phyloP scores from a whole-genome alignment of 2,329 filamentous ascomycete species.

The Drechslerella coelobrocha region DNA sequence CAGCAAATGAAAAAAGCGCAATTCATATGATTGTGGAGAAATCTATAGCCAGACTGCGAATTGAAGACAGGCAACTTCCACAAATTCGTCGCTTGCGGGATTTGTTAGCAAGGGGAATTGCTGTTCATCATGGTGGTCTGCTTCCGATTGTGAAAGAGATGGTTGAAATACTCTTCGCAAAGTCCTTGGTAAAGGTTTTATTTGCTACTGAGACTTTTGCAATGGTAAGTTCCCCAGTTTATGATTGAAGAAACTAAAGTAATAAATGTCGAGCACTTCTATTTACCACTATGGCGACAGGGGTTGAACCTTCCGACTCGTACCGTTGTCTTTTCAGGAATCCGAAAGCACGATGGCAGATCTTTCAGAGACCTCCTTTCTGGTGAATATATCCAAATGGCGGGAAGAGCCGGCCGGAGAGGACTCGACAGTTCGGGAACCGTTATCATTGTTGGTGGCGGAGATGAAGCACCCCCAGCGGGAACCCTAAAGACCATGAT shows the following conservation, averaged over 20 bases:
- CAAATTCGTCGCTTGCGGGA: slow-evolving; percentile 90
- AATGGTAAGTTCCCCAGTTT: slow-evolving; percentile 65
- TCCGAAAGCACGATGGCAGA: slow-evolving; percentile 93
- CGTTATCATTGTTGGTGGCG: slow-evolving; percentile 86
- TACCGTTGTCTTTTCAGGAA: slow-evolving; percentile 96
- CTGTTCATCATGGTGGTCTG: slow-evolving; percentile 93
- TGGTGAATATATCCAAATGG: slow-evolving; percentile 99
- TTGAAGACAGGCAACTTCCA: slow-evolving; percentile 86
- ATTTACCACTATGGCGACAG: slow-evolving; percentile 21
- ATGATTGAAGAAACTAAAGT: background rate
- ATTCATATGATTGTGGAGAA: slow-evolving; percentile 98
- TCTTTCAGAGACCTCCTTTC: slow-evolving; percentile 88
- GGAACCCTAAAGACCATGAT: slow-evolving; percentile 83
- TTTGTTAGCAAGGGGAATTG: slow-evolving; percentile 83
- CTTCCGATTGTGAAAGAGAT: slow-evolving; percentile 97
- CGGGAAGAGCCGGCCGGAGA: slow-evolving; percentile 88
- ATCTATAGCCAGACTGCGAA: slow-evolving; percentile 87
- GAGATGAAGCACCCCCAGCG: slow-evolving; percentile 86
- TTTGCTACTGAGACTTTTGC: slow-evolving; percentile 99
- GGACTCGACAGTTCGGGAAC: slow-evolving; percentile 91
- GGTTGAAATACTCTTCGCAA: slow-evolving; percentile 94
- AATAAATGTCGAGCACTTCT: background rate
- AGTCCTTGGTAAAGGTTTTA: slow-evolving; percentile 91
- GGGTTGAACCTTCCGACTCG: slow-evolving; percentile 92
- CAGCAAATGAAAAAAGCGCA: slow-evolving; percentile 89